Percentiles rank a stretch among this genome's conserved stretches.
Conservation (phyloP, 306 rosid species). For the Castanea mollissima region DNA sequence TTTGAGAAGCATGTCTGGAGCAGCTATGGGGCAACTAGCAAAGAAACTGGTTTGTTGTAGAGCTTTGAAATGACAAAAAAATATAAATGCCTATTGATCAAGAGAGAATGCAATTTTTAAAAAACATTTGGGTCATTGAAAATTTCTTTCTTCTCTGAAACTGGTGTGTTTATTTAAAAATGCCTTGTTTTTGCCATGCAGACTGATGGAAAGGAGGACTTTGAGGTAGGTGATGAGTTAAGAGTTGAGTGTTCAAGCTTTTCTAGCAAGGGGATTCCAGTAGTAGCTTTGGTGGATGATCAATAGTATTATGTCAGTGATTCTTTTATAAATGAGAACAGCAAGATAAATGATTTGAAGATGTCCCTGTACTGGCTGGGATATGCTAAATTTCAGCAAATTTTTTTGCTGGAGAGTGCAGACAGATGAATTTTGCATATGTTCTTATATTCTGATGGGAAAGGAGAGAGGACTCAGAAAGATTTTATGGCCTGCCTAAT, state of each 20-base stretch:
- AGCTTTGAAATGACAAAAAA: not conserved
- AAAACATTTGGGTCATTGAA: not conserved
- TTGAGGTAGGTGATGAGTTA: slow-evolving; percentile 57
- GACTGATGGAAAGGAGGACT: slow-evolving; percentile 43
- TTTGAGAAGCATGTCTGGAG: not conserved
- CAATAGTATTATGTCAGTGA: slow-evolving; percentile 25
- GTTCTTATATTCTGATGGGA: not conserved
- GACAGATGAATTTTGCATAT: not conserved
- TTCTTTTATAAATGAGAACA: slow-evolving; percentile 3
- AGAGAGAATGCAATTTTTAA: not conserved
- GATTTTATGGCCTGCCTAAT: not conserved
- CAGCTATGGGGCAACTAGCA: not conserved
- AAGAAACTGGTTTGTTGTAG: not conserved
- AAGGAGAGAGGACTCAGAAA: not conserved
- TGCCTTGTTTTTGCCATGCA: slow-evolving; percentile 38
- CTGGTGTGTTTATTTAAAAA: slow-evolving; percentile 1
- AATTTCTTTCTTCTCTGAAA: not conserved
- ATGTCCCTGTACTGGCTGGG: slow-evolving; percentile 2
- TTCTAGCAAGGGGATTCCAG: slow-evolving; percentile 72
- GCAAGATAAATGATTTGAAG: slow-evolving; percentile 15
- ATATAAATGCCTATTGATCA: not conserved
- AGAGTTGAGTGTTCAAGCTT: slow-evolving; percentile 70
- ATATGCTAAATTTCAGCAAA: not conserved
- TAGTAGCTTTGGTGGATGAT: slow-evolving; percentile 54
- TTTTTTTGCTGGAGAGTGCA: not conserved